Evolutionary conservation across 106 monocot species (phyloP).

Genomic region (Acorus gramineus): DNA sequence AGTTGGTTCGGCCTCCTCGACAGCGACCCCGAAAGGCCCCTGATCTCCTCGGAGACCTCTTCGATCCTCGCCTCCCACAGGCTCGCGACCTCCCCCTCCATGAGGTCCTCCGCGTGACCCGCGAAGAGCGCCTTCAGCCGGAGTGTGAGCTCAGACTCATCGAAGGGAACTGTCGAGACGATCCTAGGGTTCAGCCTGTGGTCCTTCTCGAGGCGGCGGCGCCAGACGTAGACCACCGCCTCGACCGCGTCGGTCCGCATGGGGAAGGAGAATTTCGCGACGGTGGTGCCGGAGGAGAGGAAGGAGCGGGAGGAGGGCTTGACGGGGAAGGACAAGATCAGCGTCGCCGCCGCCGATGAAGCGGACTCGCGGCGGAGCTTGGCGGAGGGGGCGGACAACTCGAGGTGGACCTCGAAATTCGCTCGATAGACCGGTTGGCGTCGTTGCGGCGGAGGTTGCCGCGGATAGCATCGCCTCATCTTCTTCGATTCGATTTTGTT

Average conservation of each 20-base stretch:
- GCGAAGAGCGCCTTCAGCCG: conserved; percentile 20
- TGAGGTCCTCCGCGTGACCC: conserved; percentile 15
- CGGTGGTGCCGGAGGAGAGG: background rate
- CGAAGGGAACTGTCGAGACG: background rate
- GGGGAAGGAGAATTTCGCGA: conserved; percentile 18
- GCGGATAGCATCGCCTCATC: no score
- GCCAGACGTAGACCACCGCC: conserved; percentile 30
- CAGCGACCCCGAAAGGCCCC: conserved; percentile 5
- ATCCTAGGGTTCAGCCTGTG: conserved; percentile 14
- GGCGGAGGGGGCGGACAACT: no score
- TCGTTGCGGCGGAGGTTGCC: no score
- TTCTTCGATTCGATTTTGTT: no score
- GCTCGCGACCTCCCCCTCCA: conserved; percentile 9
- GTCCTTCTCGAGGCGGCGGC: conserved; percentile 22
- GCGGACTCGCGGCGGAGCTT: no score
- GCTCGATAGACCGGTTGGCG: no score
- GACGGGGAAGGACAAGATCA: background rate
- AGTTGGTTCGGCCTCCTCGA: conserved; percentile 1
- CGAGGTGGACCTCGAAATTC: no score
- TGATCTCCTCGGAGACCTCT: conserved; percentile 12
- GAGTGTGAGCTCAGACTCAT: conserved; percentile 5
- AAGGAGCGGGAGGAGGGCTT: background rate
- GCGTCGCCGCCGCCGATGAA: no score
- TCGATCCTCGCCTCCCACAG: conserved; percentile 13
- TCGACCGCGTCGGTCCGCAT: conserved; percentile 25